phyloP scores from a whole-genome alignment of 106 monocot species.

The Apostasia shenzhenica region DNA sequence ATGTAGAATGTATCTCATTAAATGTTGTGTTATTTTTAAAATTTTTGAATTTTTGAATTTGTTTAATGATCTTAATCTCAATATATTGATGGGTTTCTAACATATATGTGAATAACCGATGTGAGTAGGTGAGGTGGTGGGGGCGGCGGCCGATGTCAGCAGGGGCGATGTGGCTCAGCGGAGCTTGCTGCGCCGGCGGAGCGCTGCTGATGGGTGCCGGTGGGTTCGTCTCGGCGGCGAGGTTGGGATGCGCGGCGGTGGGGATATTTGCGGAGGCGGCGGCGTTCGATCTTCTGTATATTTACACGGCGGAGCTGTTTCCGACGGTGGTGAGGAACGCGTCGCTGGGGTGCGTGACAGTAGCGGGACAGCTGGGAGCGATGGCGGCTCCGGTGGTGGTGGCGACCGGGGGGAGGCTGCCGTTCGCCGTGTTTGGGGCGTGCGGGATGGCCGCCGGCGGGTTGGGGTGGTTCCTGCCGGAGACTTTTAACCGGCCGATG shows the following conservation, averaged over 20 bases:
- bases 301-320: constrained; percentile 41
- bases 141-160: constrained; percentile 14
- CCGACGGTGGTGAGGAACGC: constrained; percentile 44
- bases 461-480: constrained; percentile 57
- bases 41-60: no score
- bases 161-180: background rate
- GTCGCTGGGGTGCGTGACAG: constrained; percentile 22
- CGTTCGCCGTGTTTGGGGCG: constrained; percentile 29
- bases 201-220: background rate
- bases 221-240: constrained; percentile 17
- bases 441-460: constrained; percentile 39
- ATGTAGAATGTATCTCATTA: no score
- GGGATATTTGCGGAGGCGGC: constrained; percentile 45
- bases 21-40: no score
- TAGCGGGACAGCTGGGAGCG: constrained; percentile 24
- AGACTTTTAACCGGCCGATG: constrained; percentile 55
- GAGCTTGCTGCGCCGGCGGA: constrained; percentile 6
- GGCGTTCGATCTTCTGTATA: constrained; percentile 29
- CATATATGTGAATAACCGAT: no score
- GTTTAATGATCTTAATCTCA: no score
- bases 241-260: constrained; percentile 17
- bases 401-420: constrained; percentile 10
- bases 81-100: no score
- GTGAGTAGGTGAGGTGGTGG: background rate
- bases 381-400: constrained; percentile 25